Evolutionary conservation across 805 yeast genomes (phyloP), one percentile per base, ranked within the genome.

Genomic region (Vanderwaltozyma yarrowii): DNA sequence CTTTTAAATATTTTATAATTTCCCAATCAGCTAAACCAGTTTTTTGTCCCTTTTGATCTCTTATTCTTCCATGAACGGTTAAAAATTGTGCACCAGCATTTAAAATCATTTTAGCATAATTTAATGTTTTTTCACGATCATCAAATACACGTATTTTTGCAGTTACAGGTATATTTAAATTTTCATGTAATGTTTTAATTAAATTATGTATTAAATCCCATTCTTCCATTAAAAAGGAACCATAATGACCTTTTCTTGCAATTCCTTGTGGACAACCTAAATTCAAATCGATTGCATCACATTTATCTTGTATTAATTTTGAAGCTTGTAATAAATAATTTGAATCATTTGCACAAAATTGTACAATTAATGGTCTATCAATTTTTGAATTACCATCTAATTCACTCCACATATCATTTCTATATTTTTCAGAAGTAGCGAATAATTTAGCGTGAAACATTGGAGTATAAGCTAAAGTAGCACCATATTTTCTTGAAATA

Each of bases 191-290:
- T 14, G 68, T 82, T 44, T 69, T 73, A 45, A 92, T 87, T 43
- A 92, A 67, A 36, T 66, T 71, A 51, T 76, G 69, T 13, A 92
- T 77, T 39, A 89, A 64, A 17, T 75, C 84, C 97, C 97, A 92
- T 52, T 92, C 96, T 40, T 92, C 99, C 96, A 88, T 89, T 38
- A 92, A 64, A 50, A 88, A 92, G 0, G 97, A 79, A 1, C 99
- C 99, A 57, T 92, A 92, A 45, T 84, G 80, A 0, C 99, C 99
- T 60, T 85, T 84, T 45, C 72, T 74, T 0, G 99, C 99, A 43
- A 92, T 92, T 1, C 96, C 96, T 60, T 92, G 99, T 0, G 99
- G 99, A 60, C 99, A 92, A 0, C 99, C 99, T 41, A 92, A 67
- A 53, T 92, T 92, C 47, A 92, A 70, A 61, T 92, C 98, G 19